These are phyloP conservation scores for Zizania latifolia DNA, from an alignment of 176 grass and related monocot genomes.

Conservation along the genomic window DNA sequence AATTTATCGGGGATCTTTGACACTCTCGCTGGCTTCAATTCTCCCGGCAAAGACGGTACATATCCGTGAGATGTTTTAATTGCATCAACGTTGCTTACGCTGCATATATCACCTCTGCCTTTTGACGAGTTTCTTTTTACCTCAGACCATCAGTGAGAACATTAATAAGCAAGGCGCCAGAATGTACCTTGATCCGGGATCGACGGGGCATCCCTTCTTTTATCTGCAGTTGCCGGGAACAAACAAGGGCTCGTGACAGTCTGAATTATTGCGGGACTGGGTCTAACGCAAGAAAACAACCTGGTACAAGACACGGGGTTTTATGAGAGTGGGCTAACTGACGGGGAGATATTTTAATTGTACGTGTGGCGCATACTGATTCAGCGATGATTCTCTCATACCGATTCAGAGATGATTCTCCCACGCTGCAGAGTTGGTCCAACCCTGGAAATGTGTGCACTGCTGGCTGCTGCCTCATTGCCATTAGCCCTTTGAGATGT, in stretches of 20 bases:
- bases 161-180: neutral
- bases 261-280: neutral
- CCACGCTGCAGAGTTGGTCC: no score
- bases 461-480: no score
- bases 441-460: neutral
- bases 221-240: neutral
- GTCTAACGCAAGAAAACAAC: neutral
- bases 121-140: neutral
- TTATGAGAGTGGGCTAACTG: neutral
- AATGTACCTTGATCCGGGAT: neutral
- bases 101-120: neutral
- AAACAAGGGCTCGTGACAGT: conserved; percentile 8
- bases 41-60: no score
- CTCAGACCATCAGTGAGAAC: neutral
- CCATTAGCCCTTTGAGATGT: no score
- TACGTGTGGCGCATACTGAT: conserved; percentile 1
- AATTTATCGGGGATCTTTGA: no score
- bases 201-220: neutral
- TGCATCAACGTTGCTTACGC: neutral
- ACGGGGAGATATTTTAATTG: neutral
- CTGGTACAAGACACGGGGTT: neutral
- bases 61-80: no score
- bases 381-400: no score
- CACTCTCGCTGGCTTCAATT: no score
- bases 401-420: no score